Base-by-base conservation (phyloP, 768 basidiomycete species). In the Leccinum aurantiacum region DNA sequence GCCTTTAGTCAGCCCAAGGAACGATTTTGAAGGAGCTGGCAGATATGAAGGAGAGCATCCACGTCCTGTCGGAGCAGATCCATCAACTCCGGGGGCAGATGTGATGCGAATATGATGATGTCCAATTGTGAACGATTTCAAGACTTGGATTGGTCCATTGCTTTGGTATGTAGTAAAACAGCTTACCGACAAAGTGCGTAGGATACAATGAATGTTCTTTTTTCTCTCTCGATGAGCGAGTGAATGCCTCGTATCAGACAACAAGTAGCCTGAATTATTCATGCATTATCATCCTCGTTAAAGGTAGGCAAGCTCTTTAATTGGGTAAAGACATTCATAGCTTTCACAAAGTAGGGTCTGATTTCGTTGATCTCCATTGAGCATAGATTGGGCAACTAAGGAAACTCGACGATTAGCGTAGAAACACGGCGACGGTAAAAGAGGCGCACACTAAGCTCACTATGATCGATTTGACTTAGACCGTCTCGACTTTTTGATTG, bases 341-440 rank as follows among this genome's bases (percentile, higher is more conserved):
- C 84, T 63, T 86, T 86, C 35, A 89, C 79, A 67, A 95, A 95
- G 78, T 92, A 91, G 3, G 94, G 92, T 38, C 93, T 82, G 65
- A 96, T 90, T 71, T 96, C 95, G 76, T 94, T 93, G 75, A 97
- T 91, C 73, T 97, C 94, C 88, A 95, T 89, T 1, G 91, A 85
- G 61, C 86, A 90, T 19, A 96, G 77, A 64, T 94, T 91, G 4
- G 91, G 86, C 60, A 97, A 79, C 93, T 95, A 17, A 29, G 31
- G 9, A 37, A 48, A 19, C 1, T 15, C 24, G 25, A 15, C 17
- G 19, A 5, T 55, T 38, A 55, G 41, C 55, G 53, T 22, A 15
- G 50, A 50, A 47, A 56, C 48, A 52, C 37, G 13, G 59, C 33
- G 3, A 15, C 7, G 35, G 35, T 31, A 33, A 52, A 54, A 52